Percentiles rank a stretch among this genome's conserved stretches.
These are phyloP conservation scores for Phytophthora brassicae DNA, from an alignment of 352 stramenopile species.

Conservation along the genomic window DNA sequence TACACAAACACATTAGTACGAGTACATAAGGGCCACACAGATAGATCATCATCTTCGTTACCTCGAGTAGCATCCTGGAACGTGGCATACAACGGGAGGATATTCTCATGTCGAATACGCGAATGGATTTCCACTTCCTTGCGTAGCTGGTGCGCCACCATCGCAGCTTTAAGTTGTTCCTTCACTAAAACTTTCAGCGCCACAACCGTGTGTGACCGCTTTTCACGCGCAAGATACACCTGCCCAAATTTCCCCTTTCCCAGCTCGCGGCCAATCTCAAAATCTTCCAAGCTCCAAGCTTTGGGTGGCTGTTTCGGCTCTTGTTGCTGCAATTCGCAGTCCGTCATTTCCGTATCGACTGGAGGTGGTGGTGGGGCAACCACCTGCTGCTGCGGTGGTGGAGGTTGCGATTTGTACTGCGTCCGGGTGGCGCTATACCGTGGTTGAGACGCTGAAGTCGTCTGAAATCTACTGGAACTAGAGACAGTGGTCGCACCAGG, in stretches of 20 bases:
- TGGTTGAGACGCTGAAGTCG: constrained; percentile 10
- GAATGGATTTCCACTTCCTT: constrained; percentile 93
- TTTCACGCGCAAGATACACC: constrained; percentile 88
- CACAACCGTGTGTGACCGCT: constrained; percentile 75
- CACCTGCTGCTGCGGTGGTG: constrained; percentile 14
- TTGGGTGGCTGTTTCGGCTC: constrained; percentile 38
- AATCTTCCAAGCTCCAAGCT: constrained; percentile 85
- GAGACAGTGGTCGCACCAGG: constrained; percentile 9
- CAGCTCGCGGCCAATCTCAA: constrained; percentile 83
- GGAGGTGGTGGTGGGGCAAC: constrained; percentile 24
- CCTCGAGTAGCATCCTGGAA: constrained; percentile 79
- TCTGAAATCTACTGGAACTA: constrained; percentile 22
- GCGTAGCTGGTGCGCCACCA: constrained; percentile 75
- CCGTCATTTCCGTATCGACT: constrained; percentile 26
- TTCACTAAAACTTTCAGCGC: constrained; percentile 93
- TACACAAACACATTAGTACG: not conserved
- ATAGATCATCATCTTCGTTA: constrained; percentile 9
- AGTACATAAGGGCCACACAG: constrained; percentile 2
- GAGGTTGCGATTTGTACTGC: constrained; percentile 8
- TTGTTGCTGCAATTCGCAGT: constrained; percentile 20
- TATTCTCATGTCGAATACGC: constrained; percentile 86
- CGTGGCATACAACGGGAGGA: constrained; percentile 83
- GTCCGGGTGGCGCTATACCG: constrained; percentile 15
- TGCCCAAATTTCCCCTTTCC: constrained; percentile 89
- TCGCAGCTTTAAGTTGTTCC: constrained; percentile 64